Evolutionary conservation across 176 grass and related monocot genomes (phyloP).

Genomic region (Chloris gayana): DNA sequence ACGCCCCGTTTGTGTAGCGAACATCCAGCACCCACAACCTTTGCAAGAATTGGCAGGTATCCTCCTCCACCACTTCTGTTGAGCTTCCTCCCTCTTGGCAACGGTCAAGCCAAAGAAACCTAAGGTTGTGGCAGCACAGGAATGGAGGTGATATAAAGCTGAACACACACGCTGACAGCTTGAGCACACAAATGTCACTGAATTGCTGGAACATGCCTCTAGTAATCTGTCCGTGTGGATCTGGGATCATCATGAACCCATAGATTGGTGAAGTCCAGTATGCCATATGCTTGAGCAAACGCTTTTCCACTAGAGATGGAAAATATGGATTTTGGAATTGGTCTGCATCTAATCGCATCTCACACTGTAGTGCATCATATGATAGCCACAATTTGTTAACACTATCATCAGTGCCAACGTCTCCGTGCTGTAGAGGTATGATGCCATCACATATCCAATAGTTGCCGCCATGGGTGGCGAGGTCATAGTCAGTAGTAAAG

Average conservation of each 20-base stretch:
- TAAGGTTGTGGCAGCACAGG: constrained; percentile 23
- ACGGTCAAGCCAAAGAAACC: constrained; percentile 30
- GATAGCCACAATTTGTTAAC: not conserved
- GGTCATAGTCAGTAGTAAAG: not conserved
- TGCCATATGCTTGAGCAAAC: not conserved
- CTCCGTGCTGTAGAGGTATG: not conserved
- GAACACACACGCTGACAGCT: not conserved
- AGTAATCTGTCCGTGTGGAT: not conserved
- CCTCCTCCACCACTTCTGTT: not conserved
- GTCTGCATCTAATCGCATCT: not conserved
- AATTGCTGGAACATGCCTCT: constrained; percentile 13
- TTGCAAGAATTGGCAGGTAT: not conserved
- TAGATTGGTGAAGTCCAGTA: constrained; percentile 21
- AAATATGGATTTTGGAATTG: not conserved
- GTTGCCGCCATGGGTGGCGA: not conserved
- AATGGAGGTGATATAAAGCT: constrained; percentile 18
- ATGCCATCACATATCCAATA: constrained; percentile 41
- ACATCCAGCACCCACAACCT: not conserved
- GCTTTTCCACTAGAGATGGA: not conserved
- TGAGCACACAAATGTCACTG: constrained; percentile 23
- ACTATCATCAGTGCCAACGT: not conserved
- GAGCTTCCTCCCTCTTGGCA: not conserved
- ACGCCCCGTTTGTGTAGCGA: not conserved
- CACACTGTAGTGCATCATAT: not conserved
- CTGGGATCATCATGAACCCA: not conserved